Percentiles rank a stretch among this genome's conserved stretches.
Conservation (phyloP, 345 rosid species). For the Abelmoschus esculentus region DNA sequence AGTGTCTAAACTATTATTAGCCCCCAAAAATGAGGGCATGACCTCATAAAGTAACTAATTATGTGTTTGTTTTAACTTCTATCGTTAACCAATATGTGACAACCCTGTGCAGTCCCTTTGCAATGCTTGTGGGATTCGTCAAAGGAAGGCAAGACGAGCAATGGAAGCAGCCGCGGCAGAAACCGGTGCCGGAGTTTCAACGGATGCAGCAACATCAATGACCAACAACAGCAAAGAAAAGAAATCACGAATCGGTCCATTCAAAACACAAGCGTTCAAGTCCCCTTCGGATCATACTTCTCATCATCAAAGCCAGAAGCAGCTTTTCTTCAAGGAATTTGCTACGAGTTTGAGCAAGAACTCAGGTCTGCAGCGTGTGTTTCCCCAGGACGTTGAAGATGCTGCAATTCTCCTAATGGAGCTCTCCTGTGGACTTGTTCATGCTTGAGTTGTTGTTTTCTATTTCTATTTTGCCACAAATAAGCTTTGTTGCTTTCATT, state of each 20-base stretch:
- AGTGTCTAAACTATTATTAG: too few relatives aligned
- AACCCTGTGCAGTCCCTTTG: slow-evolving; percentile 62
- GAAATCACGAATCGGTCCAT: slow-evolving; percentile 27
- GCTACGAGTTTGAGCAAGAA: slow-evolving; percentile 28
- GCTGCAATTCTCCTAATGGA: slow-evolving; percentile 57
- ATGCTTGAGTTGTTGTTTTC: not conserved
- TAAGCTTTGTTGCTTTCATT: slow-evolving; percentile 1
- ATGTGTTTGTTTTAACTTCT: not conserved
- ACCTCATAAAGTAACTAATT: too few relatives aligned
- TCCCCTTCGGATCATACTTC: not conserved
- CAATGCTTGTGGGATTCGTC: slow-evolving; percentile 90
- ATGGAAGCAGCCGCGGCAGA: slow-evolving; percentile 30
- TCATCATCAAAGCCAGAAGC: slow-evolving; percentile 17
- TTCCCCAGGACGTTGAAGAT: slow-evolving; percentile 47
- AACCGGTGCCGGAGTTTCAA: slow-evolving; percentile 1
- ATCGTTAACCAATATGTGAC: not conserved
- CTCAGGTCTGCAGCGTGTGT: slow-evolving; percentile 30
- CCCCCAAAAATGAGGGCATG: too few relatives aligned
- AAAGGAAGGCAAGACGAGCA: slow-evolving; percentile 80
- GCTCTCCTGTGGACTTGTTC: slow-evolving; percentile 43
- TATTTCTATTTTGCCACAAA: not conserved
- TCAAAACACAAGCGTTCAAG: slow-evolving; percentile 29
- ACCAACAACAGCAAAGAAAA: slow-evolving; percentile 37
- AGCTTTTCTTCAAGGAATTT: slow-evolving; percentile 32
- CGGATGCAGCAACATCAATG: slow-evolving; percentile 7